Conservation (phyloP, 2,329 filamentous ascomycete genomes). For the Trichoderma cornu-damae region DNA sequence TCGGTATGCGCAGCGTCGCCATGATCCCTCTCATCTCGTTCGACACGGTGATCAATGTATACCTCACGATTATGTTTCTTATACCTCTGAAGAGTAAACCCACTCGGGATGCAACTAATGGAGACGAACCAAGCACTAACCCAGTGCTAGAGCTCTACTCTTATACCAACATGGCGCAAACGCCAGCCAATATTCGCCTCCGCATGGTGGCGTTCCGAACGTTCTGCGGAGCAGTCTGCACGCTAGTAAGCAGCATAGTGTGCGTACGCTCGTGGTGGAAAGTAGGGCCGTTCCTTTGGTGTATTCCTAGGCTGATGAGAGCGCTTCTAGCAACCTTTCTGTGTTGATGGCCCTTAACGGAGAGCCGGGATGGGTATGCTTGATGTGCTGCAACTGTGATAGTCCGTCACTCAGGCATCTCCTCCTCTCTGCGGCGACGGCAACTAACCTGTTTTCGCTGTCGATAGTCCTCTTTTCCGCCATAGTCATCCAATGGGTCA, state of each 20-base stretch:
- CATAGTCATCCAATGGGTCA: slow-evolving; percentile 58
- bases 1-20: slow-evolving; percentile 54
- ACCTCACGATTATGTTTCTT: slow-evolving; percentile 59
- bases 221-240: slow-evolving; percentile 54
- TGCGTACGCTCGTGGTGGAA: slow-evolving; percentile 29
- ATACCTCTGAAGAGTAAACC: slow-evolving; percentile 50
- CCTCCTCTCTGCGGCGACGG: neutral
- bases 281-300: too few relatives aligned
- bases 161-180: slow-evolving; percentile 44
- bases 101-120: too few relatives aligned
- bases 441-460: neutral
- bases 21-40: slow-evolving; percentile 59
- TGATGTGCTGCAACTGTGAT: slow-evolving; percentile 61
- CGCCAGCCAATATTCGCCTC: slow-evolving; percentile 39
- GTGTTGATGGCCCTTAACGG: slow-evolving; percentile 55
- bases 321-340: slow-evolving; percentile 47
- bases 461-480: slow-evolving; percentile 52
- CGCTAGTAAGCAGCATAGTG: slow-evolving; percentile 54
- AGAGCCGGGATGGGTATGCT: slow-evolving; percentile 60
- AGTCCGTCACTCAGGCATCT: slow-evolving; percentile 37
- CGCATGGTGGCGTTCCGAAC: slow-evolving; percentile 52
- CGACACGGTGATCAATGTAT: slow-evolving; percentile 57
- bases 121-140: neutral
- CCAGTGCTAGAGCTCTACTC: slow-evolving; percentile 46
- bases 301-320: slow-evolving; percentile 17